Base-by-base conservation (phyloP, 306 rosid species). In the Ammopiptanthus mongolicus region DNA sequence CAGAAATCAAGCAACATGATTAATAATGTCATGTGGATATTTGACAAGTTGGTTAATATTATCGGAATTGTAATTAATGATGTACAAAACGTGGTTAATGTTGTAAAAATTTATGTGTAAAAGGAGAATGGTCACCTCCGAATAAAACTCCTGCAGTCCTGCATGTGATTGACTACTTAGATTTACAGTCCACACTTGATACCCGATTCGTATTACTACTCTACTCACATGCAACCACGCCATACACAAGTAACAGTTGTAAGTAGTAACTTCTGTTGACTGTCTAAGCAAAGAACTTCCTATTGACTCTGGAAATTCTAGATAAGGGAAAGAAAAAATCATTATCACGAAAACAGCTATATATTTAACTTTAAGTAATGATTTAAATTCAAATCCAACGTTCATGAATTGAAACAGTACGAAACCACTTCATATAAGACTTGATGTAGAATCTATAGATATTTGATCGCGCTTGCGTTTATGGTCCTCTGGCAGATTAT, bases 381-480 rank as follows among this genome's bases (percentile, higher is more conserved):
- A 65, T 21, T 18, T 21, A 14, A 18, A 17, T 29, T 25, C 53
- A 37, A 33, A 25, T 22, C 41, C 36, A 41, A 39, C 41, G 7
- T 41, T 48, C 21, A 34, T 15, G 74, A 79, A 46, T 57, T 15
- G 37, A 65, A 70, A 47, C 68, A 47, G 39, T 17, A 23, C 25
- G 7, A 55, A 41, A 22, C 58, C 19, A 23, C 51, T 21, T 92
- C 87, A 90, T 68, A 87, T 84, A 39, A 88, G 88, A 83, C 92
- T 87, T 3, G 80, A 59, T 44, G 82, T 11, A 12, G 17, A 9
- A 44, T 12, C n/a, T 44, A 1, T n/a, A 50, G 51, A 62, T 3
- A 75, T 57, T 34, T 86, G 83, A 69, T 85, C 88, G 71, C 71
- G 84, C 65, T 70, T 69, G 82, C 84, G 42, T 15, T 81, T 74